A percentile compares a stretch with the other conserved stretches of the same genome.
These are phyloP conservation scores for Melanogaster broomeanus DNA, from an alignment of 768 basidiomycete species.

Conservation along the genomic window DNA sequence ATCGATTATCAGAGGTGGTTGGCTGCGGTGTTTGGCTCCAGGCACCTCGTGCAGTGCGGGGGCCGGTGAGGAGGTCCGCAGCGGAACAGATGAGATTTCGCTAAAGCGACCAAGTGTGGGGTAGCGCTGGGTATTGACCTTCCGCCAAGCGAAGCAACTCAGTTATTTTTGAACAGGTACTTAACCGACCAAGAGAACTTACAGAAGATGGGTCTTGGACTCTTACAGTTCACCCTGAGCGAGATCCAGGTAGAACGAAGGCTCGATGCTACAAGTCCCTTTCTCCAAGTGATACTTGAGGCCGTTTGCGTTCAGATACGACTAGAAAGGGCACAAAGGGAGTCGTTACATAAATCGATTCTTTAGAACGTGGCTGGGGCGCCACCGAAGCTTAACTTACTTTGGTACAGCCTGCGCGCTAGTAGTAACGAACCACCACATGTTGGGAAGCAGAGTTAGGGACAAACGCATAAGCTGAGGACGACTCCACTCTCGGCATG, in stretches of 20 bases:
- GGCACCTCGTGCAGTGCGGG: not conserved
- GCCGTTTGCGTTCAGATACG: slow-evolving; percentile 68
- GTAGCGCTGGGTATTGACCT: not conserved
- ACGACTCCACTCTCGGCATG: not conserved
- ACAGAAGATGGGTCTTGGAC: not conserved
- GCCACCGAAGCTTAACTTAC: slow-evolving; percentile 26
- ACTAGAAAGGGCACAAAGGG: slow-evolving; percentile 28
- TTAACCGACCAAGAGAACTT: not conserved
- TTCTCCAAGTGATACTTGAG: slow-evolving; percentile 69
- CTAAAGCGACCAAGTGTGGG: not conserved
- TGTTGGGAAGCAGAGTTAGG: slow-evolving; percentile 2
- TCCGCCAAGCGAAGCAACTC: not conserved
- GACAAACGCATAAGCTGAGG: not conserved
- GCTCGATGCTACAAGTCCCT: slow-evolving; percentile 57
- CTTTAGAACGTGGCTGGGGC: not conserved
- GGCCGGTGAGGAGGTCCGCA: not conserved
- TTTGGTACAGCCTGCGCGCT: slow-evolving; percentile 53
- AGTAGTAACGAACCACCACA: slow-evolving; percentile 10
- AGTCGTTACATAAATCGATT: slow-evolving; percentile 1
- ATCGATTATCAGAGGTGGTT: not conserved
- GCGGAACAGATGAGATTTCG: not conserved
- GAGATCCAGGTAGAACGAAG: not conserved
- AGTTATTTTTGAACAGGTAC: not conserved
- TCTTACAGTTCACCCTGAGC: not conserved
- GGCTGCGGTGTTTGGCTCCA: not conserved